Evolutionary conservation across 2,329 filamentous ascomycete genomes (phyloP), one percentile per base, ranked within the genome.

Genomic region (Epichloe gansuensis): DNA sequence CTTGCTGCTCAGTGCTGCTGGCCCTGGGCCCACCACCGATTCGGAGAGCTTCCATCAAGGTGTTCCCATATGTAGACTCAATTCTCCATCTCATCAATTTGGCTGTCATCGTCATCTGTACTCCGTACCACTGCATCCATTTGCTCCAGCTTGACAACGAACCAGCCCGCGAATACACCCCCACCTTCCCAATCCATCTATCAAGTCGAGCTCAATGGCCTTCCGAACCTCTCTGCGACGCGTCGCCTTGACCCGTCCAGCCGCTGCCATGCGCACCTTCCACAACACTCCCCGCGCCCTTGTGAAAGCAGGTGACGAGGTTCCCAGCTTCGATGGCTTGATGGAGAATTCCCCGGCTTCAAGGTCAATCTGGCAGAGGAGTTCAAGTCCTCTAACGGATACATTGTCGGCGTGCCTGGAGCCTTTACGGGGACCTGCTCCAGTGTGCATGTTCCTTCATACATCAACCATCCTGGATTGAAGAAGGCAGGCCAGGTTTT

Each of bases 311-410:
- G 91, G 91, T 63, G 90, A 96, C 68, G 72, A 77, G 59, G 75
- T 97, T 52, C 93, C 91, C 45, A 72, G 82, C 69, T 72, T 91
- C 54, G 82, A 90, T 58, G 82, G 87, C 48, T 78, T 95, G 60
- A 84, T 83, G 58, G 87, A 97, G 72, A 78, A 80, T 70, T 90
- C 86, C 91, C 91, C 1, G 89, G 87, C 56, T 94, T 90, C 78
- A 93, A 91, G 71, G 82, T 97, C 69, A 91, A 88, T 71, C 77
- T 97, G 55, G 81, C 86, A 60, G 78, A 85, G 57, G 88, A 94
- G 73, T 77, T 94, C 57, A 66, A 68, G 56, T 76, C 76, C 57
- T 82, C 80, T 58, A 86, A 88, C 64, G 89, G 87, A 54, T 71
- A 96, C 61, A 85, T 97, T 65, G 78, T 97, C 60, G 89, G 89